Percentiles rank a stretch among this genome's conserved stretches.
These are phyloP conservation scores for Teratosphaeria nubilosa DNA, from an alignment of 2,329 filamentous ascomycete genomes.

Conservation along the genomic window DNA sequence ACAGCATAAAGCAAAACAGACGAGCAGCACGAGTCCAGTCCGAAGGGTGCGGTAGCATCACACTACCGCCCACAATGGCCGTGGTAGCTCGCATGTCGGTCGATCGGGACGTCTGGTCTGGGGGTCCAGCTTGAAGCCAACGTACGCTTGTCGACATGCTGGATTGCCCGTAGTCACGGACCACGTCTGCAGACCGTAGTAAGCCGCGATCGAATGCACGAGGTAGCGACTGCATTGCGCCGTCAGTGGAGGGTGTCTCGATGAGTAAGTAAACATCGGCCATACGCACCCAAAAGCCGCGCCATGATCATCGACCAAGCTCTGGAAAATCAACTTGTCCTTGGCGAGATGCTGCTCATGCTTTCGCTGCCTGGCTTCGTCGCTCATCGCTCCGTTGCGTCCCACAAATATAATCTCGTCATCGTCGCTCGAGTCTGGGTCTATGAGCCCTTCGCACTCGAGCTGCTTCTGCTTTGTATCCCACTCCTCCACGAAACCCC, in stretches of 20 bases:
- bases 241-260: conserved; percentile 7
- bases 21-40: background rate
- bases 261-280: background rate
- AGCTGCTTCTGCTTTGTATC: conserved; percentile 39
- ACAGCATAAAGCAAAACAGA: background rate
- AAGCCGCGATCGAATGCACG: conserved; percentile 81
- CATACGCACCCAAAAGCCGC: conserved; percentile 68
- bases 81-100: conserved; percentile 40
- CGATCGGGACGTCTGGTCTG: conserved; percentile 24
- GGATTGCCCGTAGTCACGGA: conserved; percentile 64
- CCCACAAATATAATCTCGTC: conserved; percentile 91
- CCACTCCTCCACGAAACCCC: conserved; percentile 60
- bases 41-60: conserved; percentile 2
- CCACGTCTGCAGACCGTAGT: conserved; percentile 81
- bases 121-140: conserved; percentile 53
- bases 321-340: conserved; percentile 71
- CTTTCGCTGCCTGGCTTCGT: conserved; percentile 45
- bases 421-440: conserved; percentile 48
- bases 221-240: conserved; percentile 62
- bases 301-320: conserved; percentile 60
- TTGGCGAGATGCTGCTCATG: conserved; percentile 44
- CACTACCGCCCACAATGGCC: conserved; percentile 53
- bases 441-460: conserved; percentile 36
- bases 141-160: conserved; percentile 68
- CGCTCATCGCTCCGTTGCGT: conserved; percentile 52